A percentile compares a stretch with the other conserved stretches of the same genome.
Conservation (phyloP, 2,329 filamentous ascomycete genomes). For the Cytospora leucostoma region DNA sequence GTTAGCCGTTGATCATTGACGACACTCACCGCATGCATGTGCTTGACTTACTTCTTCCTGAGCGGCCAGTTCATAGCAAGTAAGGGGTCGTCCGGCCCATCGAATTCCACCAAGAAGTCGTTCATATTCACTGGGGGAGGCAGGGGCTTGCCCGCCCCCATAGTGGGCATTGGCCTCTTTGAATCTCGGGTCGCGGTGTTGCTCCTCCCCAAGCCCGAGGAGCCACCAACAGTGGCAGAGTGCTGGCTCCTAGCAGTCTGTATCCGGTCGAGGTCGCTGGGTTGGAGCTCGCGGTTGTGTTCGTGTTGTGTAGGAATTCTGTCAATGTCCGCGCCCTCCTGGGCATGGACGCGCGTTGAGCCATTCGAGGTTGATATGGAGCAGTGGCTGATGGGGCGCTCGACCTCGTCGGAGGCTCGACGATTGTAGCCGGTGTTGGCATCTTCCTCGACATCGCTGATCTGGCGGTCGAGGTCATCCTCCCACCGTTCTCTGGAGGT, state of each 20-base stretch:
- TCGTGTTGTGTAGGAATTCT: conserved; percentile 65
- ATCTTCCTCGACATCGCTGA: conserved; percentile 56
- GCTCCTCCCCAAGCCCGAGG: conserved; percentile 38
- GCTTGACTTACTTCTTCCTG: conserved; percentile 66
- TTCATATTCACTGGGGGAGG: conserved; percentile 70
- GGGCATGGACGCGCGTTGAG: conserved; percentile 38
- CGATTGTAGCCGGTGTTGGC: conserved; percentile 42
- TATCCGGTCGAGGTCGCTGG: conserved; percentile 70
- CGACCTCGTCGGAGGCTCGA: conserved; percentile 54
- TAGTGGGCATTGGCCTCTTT: conserved; percentile 63
- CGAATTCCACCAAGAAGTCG: conserved; percentile 82
- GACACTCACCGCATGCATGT: conserved; percentile 11
- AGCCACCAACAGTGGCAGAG: conserved; percentile 67
- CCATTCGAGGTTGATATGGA: conserved; percentile 51
- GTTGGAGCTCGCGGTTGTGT: conserved; percentile 67
- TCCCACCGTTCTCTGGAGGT: conserved; percentile 38
- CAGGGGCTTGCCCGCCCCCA: conserved; percentile 74
- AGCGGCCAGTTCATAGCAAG: conserved; percentile 88
- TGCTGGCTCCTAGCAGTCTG: conserved; percentile 72
- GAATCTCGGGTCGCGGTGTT: conserved; percentile 49
- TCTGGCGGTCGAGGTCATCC: conserved; percentile 56
- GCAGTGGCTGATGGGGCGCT: conserved; percentile 58
- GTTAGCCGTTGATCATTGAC: conserved; percentile 33
- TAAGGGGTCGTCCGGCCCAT: conserved; percentile 78
- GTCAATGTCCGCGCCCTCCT: conserved; percentile 49